These are phyloP conservation scores for Trichoderma harzianum DNA, from an alignment of 2,329 filamentous ascomycete species.

Conservation along the genomic window DNA sequence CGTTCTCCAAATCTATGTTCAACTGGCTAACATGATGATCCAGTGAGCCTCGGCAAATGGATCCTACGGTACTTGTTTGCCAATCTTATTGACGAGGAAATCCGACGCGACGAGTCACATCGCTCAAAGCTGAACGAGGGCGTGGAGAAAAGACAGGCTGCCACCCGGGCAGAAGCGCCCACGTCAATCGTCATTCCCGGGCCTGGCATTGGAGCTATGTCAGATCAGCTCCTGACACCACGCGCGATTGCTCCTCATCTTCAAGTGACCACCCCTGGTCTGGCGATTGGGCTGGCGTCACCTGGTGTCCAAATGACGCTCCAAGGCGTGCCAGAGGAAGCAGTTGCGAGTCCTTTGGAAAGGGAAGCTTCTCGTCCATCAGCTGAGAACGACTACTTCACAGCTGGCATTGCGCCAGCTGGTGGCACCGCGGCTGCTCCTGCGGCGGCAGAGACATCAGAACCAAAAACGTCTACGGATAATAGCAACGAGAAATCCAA, in stretches of 20 bases:
- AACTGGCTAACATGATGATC: constrained; percentile 24
- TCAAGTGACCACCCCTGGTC: constrained; percentile 67
- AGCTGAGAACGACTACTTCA: constrained; percentile 75
- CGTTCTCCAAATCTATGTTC: background rate
- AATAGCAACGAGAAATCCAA: constrained; percentile 48
- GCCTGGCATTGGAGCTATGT: constrained; percentile 37
- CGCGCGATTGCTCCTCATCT: constrained; percentile 62
- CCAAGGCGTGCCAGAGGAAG: constrained; percentile 48
- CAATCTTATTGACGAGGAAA: constrained; percentile 84
- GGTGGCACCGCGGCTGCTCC: constrained; percentile 30
- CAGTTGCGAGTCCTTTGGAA: constrained; percentile 47
- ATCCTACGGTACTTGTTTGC: constrained; percentile 88
- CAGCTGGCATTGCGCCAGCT: constrained; percentile 52
- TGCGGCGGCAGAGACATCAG: constrained; percentile 27
- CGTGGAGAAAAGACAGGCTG: constrained; percentile 55
- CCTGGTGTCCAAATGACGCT: constrained; percentile 46
- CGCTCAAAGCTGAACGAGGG: constrained; percentile 65
- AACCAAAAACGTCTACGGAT: constrained; percentile 49
- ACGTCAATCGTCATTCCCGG: constrained; percentile 52
- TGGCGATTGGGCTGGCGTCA: constrained; percentile 75
- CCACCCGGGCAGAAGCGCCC: constrained; percentile 57
- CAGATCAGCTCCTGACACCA: constrained; percentile 54
- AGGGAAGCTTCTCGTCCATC: constrained; percentile 60
- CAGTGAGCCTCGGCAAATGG: constrained; percentile 96
- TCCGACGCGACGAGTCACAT: constrained; percentile 72